Evolutionary conservation across 352 stramenopile species (phyloP).

Genomic region (Globisporangium apiculatum): DNA sequence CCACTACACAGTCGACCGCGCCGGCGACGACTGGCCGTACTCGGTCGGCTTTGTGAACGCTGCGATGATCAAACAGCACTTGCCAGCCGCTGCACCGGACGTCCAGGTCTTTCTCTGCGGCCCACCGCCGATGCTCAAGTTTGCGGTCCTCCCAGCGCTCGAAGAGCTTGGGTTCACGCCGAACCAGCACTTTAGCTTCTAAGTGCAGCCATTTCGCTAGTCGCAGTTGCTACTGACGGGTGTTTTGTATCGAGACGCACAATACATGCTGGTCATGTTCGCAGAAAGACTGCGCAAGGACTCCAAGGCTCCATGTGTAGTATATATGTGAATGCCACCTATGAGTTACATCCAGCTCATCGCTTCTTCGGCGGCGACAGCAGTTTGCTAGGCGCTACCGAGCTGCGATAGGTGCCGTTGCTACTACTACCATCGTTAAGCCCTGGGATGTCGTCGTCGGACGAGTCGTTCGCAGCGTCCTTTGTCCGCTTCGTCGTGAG

Average conservation of each 20-base stretch:
- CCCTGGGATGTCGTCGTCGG: constrained; percentile 45
- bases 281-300: too few relatives aligned
- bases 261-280: neutral
- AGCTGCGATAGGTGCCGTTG: constrained; percentile 3
- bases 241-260: too few relatives aligned
- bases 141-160: constrained; percentile 94
- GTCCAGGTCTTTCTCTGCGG: constrained; percentile 96
- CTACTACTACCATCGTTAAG: constrained; percentile 5
- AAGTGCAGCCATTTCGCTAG: constrained; percentile 9
- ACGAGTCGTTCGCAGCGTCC: constrained; percentile 55
- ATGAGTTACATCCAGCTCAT: constrained; percentile 6
- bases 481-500: constrained; percentile 56
- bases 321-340: neutral
- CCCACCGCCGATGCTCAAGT: constrained; percentile 98
- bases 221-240: too few relatives aligned
- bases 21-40: constrained; percentile 84
- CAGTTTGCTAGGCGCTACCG: constrained; percentile 9
- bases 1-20: constrained; percentile 86
- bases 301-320: too few relatives aligned
- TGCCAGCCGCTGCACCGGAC: constrained; percentile 72
- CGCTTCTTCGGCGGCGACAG: constrained; percentile 32
- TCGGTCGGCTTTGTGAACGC: constrained; percentile 93
- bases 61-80: constrained; percentile 91
- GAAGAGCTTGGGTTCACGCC: constrained; percentile 91
- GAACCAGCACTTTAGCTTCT: constrained; percentile 85